Base-by-base conservation (phyloP, 2,329 filamentous ascomycete genomes). In the Colletotrichum sp. region DNA sequence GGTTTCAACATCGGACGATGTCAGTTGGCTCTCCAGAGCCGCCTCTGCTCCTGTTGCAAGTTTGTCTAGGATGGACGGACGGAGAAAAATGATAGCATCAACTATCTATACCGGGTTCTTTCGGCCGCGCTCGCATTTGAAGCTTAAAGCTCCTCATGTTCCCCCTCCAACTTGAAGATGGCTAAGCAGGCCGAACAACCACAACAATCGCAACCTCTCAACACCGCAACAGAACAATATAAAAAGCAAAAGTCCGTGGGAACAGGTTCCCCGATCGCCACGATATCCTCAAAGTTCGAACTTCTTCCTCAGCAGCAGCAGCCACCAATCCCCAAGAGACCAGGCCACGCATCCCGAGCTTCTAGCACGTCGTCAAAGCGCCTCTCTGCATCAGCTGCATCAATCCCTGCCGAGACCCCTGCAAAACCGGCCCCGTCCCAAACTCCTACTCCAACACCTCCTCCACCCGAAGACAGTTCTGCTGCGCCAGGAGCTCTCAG, bases 1-100 rank as follows among this genome's bases (percentile, higher is more conserved):
- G 43, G 73, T 75, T 75, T 75, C 73, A 56, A 75, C 43, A 75
- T 75, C 73, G 43, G 69, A 72, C 73, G 69, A 75, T 72, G 61
- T 56, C 62, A 34, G 30, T 63, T 64, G 48, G 56, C 56, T 58
- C 36, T 21, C 62, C 18, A 52, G 56, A 52, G n/a, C 32, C 21
- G 26, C 56, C 18, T 8, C 38, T 26, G n/a, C 24, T 56, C 34
- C 21, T 67, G 62, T 56, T 67, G 52, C 56, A 72, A 69, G 55
- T 63, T 6, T 69, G 56, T 62, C 64, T 59, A 36, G 32, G 62
- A 61, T 43, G 69, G 32, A 48, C 28, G 21, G 38, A 67, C 21
- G 32, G 55, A 43, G 38, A 43, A 36, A 26, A 16, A 32, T 38
- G 69, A 63, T 72, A 48, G 68, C 62, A 56, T 72, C 62, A 63